A percentile compares a stretch with the other conserved stretches of the same genome.
Conservation (phyloP, 164 flowering plant genomes). For the Platanus orientalis region DNA sequence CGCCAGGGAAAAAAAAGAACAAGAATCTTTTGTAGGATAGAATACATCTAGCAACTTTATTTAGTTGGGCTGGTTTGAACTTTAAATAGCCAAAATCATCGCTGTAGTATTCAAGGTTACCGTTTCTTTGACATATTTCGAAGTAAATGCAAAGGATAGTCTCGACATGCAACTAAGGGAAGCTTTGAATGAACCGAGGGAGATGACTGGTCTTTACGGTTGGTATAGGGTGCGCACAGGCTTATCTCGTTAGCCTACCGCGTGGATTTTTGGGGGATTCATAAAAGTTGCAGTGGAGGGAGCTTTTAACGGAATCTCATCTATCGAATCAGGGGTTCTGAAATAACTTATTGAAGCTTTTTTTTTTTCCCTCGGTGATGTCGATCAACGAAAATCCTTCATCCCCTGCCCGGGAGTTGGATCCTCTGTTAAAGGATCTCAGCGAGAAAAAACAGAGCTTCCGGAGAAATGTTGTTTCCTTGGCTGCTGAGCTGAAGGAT, state of each 20-base stretch:
- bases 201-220: background rate
- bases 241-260: background rate
- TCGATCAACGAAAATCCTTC: conserved; percentile 21
- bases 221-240: background rate
- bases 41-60: no score
- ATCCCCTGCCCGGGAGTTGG: conserved; percentile 31
- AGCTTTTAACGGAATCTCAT: background rate
- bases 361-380: conserved; percentile 10
- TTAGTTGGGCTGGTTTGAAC: no score
- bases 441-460: conserved; percentile 79
- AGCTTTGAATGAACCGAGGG: background rate
- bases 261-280: background rate
- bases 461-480: conserved; percentile 61
- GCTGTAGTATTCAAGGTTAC: background rate
- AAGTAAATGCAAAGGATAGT: background rate
- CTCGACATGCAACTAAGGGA: background rate
- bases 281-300: background rate
- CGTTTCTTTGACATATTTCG: background rate
- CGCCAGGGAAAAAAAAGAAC: background rate
- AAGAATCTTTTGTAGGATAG: no score
- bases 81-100: background rate
- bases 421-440: conserved; percentile 85
- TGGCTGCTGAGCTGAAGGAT: conserved; percentile 89
- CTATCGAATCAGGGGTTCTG: background rate
- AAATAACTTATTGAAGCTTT: background rate